phyloP scores from a whole-genome alignment of 177 flowering plant genomes.

The Telopea speciosissima region DNA sequence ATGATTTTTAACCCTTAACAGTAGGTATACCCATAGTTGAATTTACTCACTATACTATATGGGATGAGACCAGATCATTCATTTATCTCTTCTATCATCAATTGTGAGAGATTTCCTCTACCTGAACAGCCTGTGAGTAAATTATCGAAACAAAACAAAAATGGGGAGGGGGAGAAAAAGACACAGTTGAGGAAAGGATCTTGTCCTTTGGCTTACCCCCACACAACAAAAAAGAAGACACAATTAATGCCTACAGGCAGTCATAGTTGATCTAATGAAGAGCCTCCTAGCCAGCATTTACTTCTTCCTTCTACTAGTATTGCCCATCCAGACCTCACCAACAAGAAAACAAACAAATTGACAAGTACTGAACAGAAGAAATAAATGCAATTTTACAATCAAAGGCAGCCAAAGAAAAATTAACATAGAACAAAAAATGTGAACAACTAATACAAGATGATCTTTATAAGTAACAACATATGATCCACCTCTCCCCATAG shows the following conservation, averaged over 20 bases:
- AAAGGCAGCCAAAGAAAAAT: not conserved
- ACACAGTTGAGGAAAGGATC: no score
- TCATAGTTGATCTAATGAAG: conserved; percentile 30
- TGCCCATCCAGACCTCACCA: conserved; percentile 28
- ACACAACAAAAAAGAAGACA: not conserved
- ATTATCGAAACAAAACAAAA: no score
- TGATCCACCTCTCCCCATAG: conserved; percentile 13
- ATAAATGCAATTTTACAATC: not conserved
- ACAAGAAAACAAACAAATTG: conserved; percentile 1
- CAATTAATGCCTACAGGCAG: not conserved
- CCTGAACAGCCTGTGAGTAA: no score
- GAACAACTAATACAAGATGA: not conserved
- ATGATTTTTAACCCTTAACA: no score
- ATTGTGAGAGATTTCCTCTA: no score
- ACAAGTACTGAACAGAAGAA: not conserved
- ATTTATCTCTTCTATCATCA: no score
- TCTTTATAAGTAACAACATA: conserved; percentile 22
- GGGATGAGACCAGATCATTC: no score
- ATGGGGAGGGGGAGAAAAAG: no score
- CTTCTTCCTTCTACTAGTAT: conserved; percentile 25
- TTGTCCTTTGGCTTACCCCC: no score
- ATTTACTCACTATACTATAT: no score
- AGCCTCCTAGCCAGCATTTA: conserved; percentile 37
- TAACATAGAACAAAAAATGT: not conserved
- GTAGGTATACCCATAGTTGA: no score